A percentile compares a stretch with the other conserved stretches of the same genome.
These are phyloP conservation scores for Lonicera japonica DNA, from an alignment of 129 eudicot species.

Conservation along the genomic window DNA sequence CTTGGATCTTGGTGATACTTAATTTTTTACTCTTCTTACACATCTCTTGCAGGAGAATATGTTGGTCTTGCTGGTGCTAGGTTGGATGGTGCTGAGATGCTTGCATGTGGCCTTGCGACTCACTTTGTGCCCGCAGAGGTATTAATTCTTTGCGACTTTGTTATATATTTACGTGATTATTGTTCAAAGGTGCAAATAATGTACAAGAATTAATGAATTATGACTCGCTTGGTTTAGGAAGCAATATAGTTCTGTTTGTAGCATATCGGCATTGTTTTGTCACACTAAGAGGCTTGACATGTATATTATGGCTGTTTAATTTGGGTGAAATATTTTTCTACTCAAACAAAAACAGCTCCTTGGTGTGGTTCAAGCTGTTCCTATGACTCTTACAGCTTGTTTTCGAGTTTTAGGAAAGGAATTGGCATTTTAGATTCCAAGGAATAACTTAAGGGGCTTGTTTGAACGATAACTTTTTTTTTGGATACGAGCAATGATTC, in stretches of 20 bases:
- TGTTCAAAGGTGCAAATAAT: not conserved
- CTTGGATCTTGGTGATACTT: not conserved
- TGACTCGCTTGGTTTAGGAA: not conserved
- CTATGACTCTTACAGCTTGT: too few species aligned
- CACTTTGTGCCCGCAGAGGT: slow-evolving; percentile 81
- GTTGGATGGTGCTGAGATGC: slow-evolving; percentile 98
- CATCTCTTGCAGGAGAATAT: slow-evolving; percentile 69
- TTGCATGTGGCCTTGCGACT: slow-evolving; percentile 98
- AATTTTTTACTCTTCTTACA: not conserved
- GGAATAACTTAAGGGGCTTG: too few species aligned
- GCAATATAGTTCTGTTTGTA: not conserved
- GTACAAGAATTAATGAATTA: too few species aligned
- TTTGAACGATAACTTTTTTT: too few species aligned
- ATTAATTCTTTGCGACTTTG: not conserved
- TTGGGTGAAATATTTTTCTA: too few species aligned
- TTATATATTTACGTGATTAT: not conserved
- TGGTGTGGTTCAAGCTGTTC: too few species aligned
- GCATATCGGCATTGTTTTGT: not conserved
- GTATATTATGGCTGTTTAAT: too few species aligned
- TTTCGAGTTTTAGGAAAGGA: too few species aligned
- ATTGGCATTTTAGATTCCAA: too few species aligned
- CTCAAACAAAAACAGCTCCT: too few species aligned
- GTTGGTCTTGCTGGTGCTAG: slow-evolving; percentile 87
- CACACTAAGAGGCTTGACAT: too few species aligned
- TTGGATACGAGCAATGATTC: too few species aligned